Percentiles rank a stretch among this genome's conserved stretches.
Evolutionary conservation across 2,329 filamentous ascomycete species (phyloP).

Genomic region (Aspergillus phoenicis): DNA sequence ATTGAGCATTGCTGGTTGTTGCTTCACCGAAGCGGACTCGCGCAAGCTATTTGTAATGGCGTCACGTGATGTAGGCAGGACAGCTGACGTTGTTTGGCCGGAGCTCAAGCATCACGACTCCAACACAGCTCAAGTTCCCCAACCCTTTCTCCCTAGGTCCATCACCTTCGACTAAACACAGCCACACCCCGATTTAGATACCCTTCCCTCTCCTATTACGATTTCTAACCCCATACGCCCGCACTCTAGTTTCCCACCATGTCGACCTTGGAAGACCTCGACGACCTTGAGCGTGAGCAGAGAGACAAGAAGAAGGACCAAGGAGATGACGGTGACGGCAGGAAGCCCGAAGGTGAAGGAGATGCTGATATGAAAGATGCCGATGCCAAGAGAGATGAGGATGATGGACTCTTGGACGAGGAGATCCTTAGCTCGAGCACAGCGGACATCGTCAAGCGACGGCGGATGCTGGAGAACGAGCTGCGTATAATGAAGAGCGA

Average conservation of each 20-base stretch:
- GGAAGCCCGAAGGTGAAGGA: conserved; percentile 62
- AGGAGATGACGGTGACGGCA: conserved; percentile 58
- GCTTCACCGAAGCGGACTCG: neutral
- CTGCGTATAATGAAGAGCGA: conserved; percentile 99
- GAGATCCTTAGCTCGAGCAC: conserved; percentile 93
- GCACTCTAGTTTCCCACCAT: conserved; percentile 50
- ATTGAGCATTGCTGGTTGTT: neutral
- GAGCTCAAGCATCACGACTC: conserved; percentile 32
- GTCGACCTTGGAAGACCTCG: conserved; percentile 90
- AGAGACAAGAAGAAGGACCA: conserved; percentile 72
- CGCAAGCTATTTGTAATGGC: conserved; percentile 17
- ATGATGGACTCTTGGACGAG: conserved; percentile 83
- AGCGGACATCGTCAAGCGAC: conserved; percentile 89
- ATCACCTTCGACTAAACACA: conserved; percentile 16
- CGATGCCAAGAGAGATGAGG: conserved; percentile 68
- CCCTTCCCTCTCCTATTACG: neutral
- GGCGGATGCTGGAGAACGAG: conserved; percentile 93
- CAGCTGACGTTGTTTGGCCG: conserved; percentile 41
- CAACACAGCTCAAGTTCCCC: conserved; percentile 16
- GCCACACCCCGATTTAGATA: conserved; percentile 12
- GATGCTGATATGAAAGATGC: conserved; percentile 93
- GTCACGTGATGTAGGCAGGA: conserved; percentile 34
- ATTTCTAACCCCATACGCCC: neutral
- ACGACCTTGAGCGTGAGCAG: conserved; percentile 80
- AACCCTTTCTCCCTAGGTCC: conserved; percentile 14